Evolutionary conservation across 2,329 filamentous ascomycete genomes (phyloP).

Genomic region (Epichloe aotearoae): DNA sequence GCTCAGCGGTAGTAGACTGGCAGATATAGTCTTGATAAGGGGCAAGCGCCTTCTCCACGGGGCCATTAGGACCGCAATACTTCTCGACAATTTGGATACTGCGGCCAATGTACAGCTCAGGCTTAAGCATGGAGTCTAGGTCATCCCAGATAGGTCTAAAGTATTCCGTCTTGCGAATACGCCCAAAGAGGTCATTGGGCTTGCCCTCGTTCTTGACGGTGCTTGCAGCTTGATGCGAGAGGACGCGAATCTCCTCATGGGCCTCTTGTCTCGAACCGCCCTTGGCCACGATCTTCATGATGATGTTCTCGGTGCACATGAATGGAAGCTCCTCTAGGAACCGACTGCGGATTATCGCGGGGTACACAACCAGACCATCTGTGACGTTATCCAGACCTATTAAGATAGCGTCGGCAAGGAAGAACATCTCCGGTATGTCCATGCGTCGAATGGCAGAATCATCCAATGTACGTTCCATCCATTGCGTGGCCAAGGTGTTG

Average conservation of each 20-base stretch:
- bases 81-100: conserved; percentile 31
- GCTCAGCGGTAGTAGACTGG: conserved; percentile 4
- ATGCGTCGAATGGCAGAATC: conserved; percentile 59
- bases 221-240: conserved; percentile 61
- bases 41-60: conserved; percentile 24
- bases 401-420: conserved; percentile 55
- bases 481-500: conserved; percentile 20
- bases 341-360: conserved; percentile 52
- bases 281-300: conserved; percentile 63
- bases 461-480: conserved; percentile 61
- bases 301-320: conserved; percentile 57
- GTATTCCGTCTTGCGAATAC: conserved; percentile 60
- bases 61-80: conserved; percentile 27
- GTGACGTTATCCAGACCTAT: conserved; percentile 56
- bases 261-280: conserved; percentile 66
- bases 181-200: conserved; percentile 67
- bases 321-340: conserved; percentile 73
- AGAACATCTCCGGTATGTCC: conserved; percentile 52
- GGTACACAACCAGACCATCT: conserved; percentile 65
- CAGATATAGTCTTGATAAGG: conserved; percentile 25
- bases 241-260: conserved; percentile 75
- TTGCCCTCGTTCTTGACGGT: conserved; percentile 49
- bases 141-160: conserved; percentile 61
- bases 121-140: conserved; percentile 53
- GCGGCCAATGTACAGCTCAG: conserved; percentile 38